Percentiles rank a stretch among this genome's conserved stretches.
These are phyloP conservation scores for Kodamaea fukazawae DNA, from an alignment of 805 yeast species.

Conservation along the genomic window DNA sequence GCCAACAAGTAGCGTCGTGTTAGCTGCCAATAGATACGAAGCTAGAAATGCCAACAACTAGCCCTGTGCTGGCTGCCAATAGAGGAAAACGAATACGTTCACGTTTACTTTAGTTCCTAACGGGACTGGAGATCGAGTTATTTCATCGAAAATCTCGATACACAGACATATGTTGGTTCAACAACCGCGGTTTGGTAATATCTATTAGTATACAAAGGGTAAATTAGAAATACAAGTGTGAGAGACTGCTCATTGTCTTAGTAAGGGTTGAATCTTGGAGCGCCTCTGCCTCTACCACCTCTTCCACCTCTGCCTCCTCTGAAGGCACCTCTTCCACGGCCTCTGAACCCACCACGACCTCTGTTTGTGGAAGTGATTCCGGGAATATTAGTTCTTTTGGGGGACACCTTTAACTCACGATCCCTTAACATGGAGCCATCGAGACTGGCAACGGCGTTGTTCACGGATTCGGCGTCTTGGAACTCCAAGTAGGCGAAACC, in stretches of 20 bases:
- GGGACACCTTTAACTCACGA: conserved; percentile 67
- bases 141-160: no score
- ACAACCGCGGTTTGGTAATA: no score
- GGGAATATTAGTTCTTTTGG: conserved; percentile 81
- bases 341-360: conserved; percentile 37
- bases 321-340: conserved; percentile 41
- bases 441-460: conserved; percentile 57
- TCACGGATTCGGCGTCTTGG: conserved; percentile 61
- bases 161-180: no score
- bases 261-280: conserved; percentile 18
- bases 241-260: conserved; percentile 1
- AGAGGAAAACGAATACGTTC: no score
- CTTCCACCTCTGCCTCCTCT: conserved; percentile 21
- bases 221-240: no score
- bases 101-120: no score
- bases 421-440: conserved; percentile 68
- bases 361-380: conserved; percentile 46
- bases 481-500: conserved; percentile 89
- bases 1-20: not conserved
- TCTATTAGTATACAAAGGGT: no score
- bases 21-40: not conserved
- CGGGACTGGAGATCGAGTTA: no score
- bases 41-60: no score
- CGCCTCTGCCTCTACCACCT: conserved; percentile 21
- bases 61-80: no score